A percentile compares a stretch with the other conserved stretches of the same genome.
phyloP scores from a whole-genome alignment of 345 rosid species.

The Citrus medica region DNA sequence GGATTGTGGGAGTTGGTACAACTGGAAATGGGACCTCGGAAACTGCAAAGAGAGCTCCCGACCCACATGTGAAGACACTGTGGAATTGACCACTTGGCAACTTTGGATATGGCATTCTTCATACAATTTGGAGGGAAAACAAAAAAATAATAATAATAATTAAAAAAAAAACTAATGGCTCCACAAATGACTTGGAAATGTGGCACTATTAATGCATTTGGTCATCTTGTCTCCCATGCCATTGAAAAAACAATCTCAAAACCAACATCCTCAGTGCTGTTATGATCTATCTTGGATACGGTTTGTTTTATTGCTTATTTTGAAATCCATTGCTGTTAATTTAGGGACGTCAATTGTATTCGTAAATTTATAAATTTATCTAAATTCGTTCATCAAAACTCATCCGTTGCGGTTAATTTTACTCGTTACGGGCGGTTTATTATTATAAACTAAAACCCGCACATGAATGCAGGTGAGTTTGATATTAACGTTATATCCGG shows the following conservation, averaged over 20 bases:
- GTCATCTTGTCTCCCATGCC: slow-evolving; percentile 24
- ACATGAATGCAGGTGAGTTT: no score
- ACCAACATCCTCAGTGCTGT: slow-evolving; percentile 48
- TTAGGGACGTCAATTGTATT: no score
- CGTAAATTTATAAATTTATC: no score
- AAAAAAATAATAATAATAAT: no score
- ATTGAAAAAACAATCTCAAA: slow-evolving; percentile 16
- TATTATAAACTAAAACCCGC: no score
- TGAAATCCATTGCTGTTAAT: slow-evolving; percentile 6
- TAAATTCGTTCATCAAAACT: no score
- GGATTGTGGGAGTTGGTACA: slow-evolving; percentile 13
- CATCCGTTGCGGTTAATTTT: no score
- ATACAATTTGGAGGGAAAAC: neutral
- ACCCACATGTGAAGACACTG: slow-evolving; percentile 42
- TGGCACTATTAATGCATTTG: slow-evolving; percentile 26
- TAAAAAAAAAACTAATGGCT: neutral
- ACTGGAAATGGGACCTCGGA: slow-evolving; percentile 42
- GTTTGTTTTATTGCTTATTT: slow-evolving; percentile 19
- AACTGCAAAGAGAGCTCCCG: slow-evolving; percentile 27
- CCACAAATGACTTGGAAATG: slow-evolving; percentile 25
- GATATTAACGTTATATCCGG: no score
- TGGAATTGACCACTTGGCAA: slow-evolving; percentile 33
- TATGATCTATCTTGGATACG: slow-evolving; percentile 63
- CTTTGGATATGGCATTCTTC: neutral
- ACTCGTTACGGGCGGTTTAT: no score